These are phyloP conservation scores for Lenzites betulinus DNA, from an alignment of 768 basidiomycete species.

Conservation along the genomic window DNA sequence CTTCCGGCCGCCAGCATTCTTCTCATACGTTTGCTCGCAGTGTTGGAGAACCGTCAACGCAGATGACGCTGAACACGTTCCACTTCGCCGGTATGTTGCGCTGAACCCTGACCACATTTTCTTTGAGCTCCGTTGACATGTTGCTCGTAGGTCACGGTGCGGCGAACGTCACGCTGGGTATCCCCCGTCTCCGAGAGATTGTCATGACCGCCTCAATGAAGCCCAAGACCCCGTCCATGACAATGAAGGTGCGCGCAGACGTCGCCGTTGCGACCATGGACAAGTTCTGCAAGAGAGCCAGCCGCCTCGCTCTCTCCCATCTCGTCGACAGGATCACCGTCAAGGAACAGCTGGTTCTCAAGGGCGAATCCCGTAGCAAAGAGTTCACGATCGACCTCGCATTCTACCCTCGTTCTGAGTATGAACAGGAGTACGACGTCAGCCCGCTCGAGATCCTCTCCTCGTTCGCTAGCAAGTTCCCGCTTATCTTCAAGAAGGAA, in stretches of 20 bases:
- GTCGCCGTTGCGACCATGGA: conserved; percentile 58
- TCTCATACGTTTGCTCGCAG: conserved; percentile 41
- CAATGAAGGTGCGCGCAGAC: conserved; percentile 64
- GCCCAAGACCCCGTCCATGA: conserved; percentile 98
- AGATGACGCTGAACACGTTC: conserved; percentile 99
- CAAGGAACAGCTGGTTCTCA: conserved; percentile 70
- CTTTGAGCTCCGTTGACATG: conserved; percentile 10
- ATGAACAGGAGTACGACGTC: conserved; percentile 79
- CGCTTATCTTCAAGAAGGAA: conserved; percentile 80
- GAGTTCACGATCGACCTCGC: conserved; percentile 78
- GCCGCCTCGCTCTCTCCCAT: conserved; percentile 83
- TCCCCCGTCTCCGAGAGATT: conserved; percentile 97
- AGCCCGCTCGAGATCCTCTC: conserved; percentile 70
- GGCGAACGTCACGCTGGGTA: conserved; percentile 98
- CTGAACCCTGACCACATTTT: background rate
- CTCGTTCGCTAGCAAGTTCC: conserved; percentile 74
- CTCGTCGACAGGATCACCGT: conserved; percentile 83
- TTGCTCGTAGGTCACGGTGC: conserved; percentile 83
- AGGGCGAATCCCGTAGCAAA: conserved; percentile 70
- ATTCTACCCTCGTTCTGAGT: conserved; percentile 88
- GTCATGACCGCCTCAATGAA: conserved; percentile 98
- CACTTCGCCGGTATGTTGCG: conserved; percentile 85
- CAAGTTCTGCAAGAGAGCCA: conserved; percentile 87
- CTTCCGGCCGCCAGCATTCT: background rate
- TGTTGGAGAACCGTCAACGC: conserved; percentile 97